Percentiles rank a stretch among this genome's conserved stretches.
These are phyloP conservation scores for Oryza nivara DNA, from an alignment of 176 grass and related monocot species.

Conservation along the genomic window DNA sequence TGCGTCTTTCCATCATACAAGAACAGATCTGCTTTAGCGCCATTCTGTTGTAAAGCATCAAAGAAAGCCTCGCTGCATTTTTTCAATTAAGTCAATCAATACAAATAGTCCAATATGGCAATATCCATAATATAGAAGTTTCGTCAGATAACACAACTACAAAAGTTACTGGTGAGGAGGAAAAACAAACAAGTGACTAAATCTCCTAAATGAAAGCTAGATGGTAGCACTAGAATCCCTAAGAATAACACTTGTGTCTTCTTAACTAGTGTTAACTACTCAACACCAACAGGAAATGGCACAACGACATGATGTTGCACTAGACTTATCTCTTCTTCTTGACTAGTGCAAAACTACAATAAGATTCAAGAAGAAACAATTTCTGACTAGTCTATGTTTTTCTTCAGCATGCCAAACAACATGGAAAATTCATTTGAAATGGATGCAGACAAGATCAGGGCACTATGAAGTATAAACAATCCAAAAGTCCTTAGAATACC, in stretches of 20 bases:
- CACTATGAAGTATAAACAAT: background rate
- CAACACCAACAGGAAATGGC: no score
- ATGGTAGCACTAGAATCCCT: background rate
- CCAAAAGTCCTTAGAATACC: background rate
- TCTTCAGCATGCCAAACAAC: background rate
- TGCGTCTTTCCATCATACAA: conserved; percentile 87
- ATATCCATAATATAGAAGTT: conserved; percentile 1
- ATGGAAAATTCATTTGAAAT: background rate
- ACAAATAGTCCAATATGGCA: background rate
- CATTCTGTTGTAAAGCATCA: conserved; percentile 65
- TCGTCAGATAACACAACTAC: background rate
- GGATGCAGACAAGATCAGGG: background rate
- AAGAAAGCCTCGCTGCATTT: conserved; percentile 68
- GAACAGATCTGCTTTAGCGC: conserved; percentile 65
- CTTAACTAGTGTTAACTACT: no score
- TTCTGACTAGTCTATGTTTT: background rate
- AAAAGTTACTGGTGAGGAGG: background rate
- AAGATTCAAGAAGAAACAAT: conserved; percentile 15
- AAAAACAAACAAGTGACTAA: background rate
- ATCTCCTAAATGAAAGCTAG: background rate
- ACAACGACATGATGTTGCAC: no score
- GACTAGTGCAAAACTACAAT: no score
- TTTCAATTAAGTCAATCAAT: conserved; percentile 31
- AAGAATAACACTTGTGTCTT: no score
- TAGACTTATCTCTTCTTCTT: no score